phyloP scores from a whole-genome alignment of 2,329 filamentous ascomycete species.

The Chaetomium strumarium region DNA sequence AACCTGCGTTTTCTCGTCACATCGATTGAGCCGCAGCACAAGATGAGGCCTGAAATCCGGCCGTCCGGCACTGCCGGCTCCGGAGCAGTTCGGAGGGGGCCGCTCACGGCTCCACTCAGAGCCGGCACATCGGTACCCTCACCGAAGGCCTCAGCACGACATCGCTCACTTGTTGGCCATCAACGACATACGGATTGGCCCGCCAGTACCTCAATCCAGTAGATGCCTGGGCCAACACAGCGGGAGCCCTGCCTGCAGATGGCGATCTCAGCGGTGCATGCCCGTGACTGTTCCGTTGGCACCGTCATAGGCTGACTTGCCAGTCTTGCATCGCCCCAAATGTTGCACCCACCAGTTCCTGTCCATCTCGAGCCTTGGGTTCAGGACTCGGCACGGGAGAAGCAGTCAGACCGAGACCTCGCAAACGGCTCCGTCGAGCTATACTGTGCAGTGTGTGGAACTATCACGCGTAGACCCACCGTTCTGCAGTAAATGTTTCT shows the following conservation, averaged over 20 bases:
- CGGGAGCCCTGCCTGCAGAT: too few species aligned
- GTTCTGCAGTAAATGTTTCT: too few species aligned
- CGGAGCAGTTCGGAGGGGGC: conserved; percentile 4
- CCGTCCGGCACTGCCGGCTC: not conserved
- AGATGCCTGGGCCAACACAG: too few species aligned
- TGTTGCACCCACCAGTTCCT: too few species aligned
- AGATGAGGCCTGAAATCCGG: not conserved
- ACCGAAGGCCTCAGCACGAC: not conserved
- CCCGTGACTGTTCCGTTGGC: too few species aligned
- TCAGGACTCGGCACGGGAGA: not conserved
- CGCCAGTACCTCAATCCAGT: too few species aligned
- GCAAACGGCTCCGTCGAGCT: not conserved
- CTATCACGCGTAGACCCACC: too few species aligned
- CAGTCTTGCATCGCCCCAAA: too few species aligned
- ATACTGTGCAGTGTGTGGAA: too few species aligned
- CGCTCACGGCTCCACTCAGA: not conserved
- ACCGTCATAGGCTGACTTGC: too few species aligned
- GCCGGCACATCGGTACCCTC: not conserved
- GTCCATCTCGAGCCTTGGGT: too few species aligned
- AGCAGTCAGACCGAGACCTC: not conserved
- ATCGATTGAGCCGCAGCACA: conserved; percentile 3
- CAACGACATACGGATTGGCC: not conserved
- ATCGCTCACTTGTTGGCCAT: not conserved
- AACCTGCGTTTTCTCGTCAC: not conserved
- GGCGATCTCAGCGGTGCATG: too few species aligned